These are phyloP conservation scores for Tetratostichococcus sp. DNA, from an alignment of 139 green algal species.

Conservation along the genomic window DNA sequence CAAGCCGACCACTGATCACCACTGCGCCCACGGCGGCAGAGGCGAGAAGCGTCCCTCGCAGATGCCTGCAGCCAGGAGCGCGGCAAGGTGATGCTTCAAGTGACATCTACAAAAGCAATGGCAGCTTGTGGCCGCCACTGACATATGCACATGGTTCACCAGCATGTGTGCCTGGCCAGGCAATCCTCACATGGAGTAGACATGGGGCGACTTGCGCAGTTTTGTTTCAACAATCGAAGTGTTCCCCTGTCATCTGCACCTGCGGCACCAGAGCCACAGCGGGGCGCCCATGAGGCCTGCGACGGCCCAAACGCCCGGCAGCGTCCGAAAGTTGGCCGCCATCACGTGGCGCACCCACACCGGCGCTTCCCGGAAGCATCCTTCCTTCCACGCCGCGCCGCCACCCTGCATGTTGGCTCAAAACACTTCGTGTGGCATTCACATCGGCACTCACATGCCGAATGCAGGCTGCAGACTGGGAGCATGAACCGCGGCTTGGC, in stretches of 20 bases:
- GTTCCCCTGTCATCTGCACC: conserved; percentile 3
- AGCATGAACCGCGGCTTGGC: no score
- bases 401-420: conserved; percentile 13
- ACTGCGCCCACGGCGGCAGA: conserved; percentile 15
- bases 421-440: neutral
- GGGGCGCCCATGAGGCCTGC: conserved; percentile 46
- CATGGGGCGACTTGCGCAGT: no score
- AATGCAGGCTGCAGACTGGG: neutral
- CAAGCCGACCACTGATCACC: conserved; percentile 23
- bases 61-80: neutral
- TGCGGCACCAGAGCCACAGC: conserved; percentile 39
- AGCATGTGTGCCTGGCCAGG: no score
- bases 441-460: neutral
- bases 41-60: neutral
- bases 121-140: no score
- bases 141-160: no score
- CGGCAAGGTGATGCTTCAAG: neutral
- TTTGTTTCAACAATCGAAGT: neutral
- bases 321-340: conserved; percentile 32
- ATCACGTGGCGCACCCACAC: conserved; percentile 33
- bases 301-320: conserved; percentile 30
- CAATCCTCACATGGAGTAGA: no score
- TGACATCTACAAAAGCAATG: no score
- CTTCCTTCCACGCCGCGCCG: conserved; percentile 38
- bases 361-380: conserved; percentile 28